Base-by-base conservation (phyloP, 129 eudicot species). In the Deinandra increscens region DNA sequence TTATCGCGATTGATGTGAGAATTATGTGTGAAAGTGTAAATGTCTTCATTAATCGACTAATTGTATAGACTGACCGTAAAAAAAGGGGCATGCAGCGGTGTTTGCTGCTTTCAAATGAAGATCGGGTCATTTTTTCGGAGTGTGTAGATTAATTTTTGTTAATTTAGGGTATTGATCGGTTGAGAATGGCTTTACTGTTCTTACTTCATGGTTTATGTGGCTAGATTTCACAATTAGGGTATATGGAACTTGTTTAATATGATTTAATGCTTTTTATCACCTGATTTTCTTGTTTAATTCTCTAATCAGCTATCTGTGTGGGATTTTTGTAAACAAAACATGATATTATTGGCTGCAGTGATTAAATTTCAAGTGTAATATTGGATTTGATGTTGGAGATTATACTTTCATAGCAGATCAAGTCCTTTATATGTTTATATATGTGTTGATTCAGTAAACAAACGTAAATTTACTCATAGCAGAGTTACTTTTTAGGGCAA, bases 331-430 rank as follows among this genome's bases (percentile, higher is more conserved):
- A n/a, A n/a, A n/a, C n/a, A n/a, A n/a, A n/a, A n/a, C n/a, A n/a
- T n/a, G n/a, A n/a, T n/a, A n/a, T n/a, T 46, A 6, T 46, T 14
- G 53, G 53, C 20, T 46, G 31, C 14, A 22, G 17, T 9, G 7
- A 4, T 54, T 43, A 15, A 22, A 36, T 68, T 36, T 22, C 61
- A 10, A 20, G 61, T 54, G 34, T 55, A 23, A 22, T 22, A 0
- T 55, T 26, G 14, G 64, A 51, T 60, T 34, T 42, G 10, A 73
- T 50, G 71, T 51, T 37, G 42, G 42, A 74, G 48, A 53, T 65
- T 42, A 4, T 31, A 33, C 34, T 38, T 34, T 75, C 17, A 56
- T 31, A 58, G 29, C 14, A 43, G 43, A 43, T 55, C 38, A 45
- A 19, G 38, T 65, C 4, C 7, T 13, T 23, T 38, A 12, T 23